Evolutionary conservation across 2,329 filamentous ascomycete genomes (phyloP).

Genomic region (Acrocalymma vagum): DNA sequence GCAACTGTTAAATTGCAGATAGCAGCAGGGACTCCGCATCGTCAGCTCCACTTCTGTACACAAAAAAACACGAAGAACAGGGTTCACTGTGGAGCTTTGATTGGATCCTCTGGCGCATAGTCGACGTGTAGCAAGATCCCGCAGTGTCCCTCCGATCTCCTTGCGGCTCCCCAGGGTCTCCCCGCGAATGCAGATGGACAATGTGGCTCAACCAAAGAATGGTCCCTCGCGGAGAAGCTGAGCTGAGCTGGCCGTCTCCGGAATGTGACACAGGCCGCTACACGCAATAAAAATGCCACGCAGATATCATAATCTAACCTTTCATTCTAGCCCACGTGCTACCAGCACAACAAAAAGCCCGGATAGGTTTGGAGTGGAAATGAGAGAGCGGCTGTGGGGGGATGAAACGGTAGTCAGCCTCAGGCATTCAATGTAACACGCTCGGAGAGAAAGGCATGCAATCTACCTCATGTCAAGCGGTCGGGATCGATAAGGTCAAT

Average conservation of each 20-base stretch:
- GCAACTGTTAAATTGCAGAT: constrained; percentile 3
- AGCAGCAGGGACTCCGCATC: neutral
- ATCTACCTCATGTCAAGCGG: constrained; percentile 16
- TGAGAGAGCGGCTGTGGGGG: too few relatives aligned
- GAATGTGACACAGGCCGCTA: constrained; percentile 8
- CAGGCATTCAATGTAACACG: constrained; percentile 9
- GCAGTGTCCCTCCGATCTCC: constrained; percentile 18
- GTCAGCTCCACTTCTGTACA: constrained; percentile 5
- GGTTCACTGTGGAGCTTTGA: too few relatives aligned
- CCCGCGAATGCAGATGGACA: constrained; percentile 3
- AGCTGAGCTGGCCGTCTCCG: constrained; percentile 20
- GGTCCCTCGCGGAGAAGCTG: constrained; percentile 21
- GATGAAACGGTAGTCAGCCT: constrained; percentile 5
- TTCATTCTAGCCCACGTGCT: too few relatives aligned
- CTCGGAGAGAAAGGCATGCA: constrained; percentile 4
- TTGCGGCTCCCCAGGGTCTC: constrained; percentile 15
- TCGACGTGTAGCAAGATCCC: constrained; percentile 11
- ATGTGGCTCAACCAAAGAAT: constrained; percentile 7
- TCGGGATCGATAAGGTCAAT: constrained; percentile 28
- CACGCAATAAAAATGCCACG: constrained; percentile 5
- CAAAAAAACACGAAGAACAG: too few relatives aligned
- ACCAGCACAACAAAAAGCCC: too few relatives aligned
- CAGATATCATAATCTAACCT: neutral
- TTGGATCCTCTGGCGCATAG: too few relatives aligned
- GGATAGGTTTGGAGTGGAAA: too few relatives aligned